These are phyloP conservation scores for Metarhizium brunneum DNA, from an alignment of 2,329 filamentous ascomycete genomes.

Conservation along the genomic window DNA sequence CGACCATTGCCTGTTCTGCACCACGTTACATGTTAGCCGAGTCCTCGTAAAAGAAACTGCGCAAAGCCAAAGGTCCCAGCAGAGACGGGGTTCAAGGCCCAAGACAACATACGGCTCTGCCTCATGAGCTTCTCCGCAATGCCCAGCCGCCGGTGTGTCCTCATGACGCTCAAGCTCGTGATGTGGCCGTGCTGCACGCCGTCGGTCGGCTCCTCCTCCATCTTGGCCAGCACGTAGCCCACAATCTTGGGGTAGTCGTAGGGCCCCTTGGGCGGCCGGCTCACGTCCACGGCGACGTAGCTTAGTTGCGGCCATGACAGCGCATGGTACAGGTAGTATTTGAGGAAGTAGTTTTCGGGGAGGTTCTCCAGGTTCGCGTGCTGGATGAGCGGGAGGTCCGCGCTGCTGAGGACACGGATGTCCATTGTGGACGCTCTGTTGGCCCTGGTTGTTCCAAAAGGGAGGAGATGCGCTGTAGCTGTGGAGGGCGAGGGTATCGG, in stretches of 20 bases:
- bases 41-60: too few species aligned
- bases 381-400: slow-evolving; percentile 86
- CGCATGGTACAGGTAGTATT: slow-evolving; percentile 99
- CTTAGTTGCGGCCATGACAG: slow-evolving; percentile 96
- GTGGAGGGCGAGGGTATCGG: too few species aligned
- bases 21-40: not conserved
- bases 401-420: slow-evolving; percentile 76
- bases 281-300: slow-evolving; percentile 91
- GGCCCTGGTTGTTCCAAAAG: too few species aligned
- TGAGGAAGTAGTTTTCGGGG: slow-evolving; percentile 99
- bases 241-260: slow-evolving; percentile 96
- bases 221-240: slow-evolving; percentile 98
- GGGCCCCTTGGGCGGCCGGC: slow-evolving; percentile 64
- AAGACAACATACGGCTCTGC: slow-evolving; percentile 66
- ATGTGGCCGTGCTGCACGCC: slow-evolving; percentile 93
- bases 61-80: too few species aligned
- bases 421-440: slow-evolving; percentile 52
- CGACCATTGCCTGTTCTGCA: slow-evolving; percentile 87
- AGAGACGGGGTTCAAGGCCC: not conserved
- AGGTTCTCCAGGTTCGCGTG: slow-evolving; percentile 98
- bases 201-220: slow-evolving; percentile 95
- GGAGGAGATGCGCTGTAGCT: too few species aligned
- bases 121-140: slow-evolving; percentile 97
- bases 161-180: slow-evolving; percentile 89
- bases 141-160: slow-evolving; percentile 82